phyloP scores from a whole-genome alignment of 1,284 basidiomycete species.

The Apiotrichum mycotoxinovorans region DNA sequence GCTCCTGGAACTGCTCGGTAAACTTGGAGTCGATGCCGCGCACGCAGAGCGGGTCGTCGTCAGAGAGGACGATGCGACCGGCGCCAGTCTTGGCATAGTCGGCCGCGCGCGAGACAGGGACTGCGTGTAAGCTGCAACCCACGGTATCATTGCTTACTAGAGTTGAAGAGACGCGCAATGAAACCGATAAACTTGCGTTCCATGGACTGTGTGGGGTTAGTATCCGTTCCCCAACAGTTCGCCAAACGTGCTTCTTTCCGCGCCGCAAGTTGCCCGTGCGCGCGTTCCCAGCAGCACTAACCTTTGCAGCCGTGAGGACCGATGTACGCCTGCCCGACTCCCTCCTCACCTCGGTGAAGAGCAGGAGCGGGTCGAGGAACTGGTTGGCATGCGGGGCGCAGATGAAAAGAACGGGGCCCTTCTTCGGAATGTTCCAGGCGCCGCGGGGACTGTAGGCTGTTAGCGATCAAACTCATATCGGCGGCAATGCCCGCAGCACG shows the following conservation, averaged over 20 bases:
- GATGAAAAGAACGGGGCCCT: conserved; percentile 94
- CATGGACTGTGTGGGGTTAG: conserved; percentile 38
- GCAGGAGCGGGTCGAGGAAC: conserved; percentile 92
- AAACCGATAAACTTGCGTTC: conserved; percentile 61
- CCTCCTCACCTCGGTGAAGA: conserved; percentile 81
- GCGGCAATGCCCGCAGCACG: neutral
- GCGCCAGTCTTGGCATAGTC: conserved; percentile 78
- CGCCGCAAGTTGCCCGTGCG: no score
- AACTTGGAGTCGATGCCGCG: conserved; percentile 77
- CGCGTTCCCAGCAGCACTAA: no score
- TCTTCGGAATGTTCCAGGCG: conserved; percentile 86
- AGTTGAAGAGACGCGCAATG: conserved; percentile 80
- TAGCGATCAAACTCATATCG: neutral
- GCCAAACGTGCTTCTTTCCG: no score
- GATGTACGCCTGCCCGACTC: conserved; percentile 80
- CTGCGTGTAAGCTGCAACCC: conserved; percentile 51
- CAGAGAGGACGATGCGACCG: conserved; percentile 70
- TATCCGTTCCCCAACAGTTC: neutral
- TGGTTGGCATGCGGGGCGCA: conserved; percentile 95
- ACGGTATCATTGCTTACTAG: conserved; percentile 61
- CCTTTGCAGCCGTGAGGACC: conserved; percentile 87
- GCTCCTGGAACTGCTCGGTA: conserved; percentile 68
- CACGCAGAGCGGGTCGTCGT: conserved; percentile 72
- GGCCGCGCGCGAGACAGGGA: conserved; percentile 87
- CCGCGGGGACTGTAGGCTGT: conserved; percentile 65